Conservation (phyloP, 2,329 filamentous ascomycete genomes). For the Cercospora zeae-maydis region DNA sequence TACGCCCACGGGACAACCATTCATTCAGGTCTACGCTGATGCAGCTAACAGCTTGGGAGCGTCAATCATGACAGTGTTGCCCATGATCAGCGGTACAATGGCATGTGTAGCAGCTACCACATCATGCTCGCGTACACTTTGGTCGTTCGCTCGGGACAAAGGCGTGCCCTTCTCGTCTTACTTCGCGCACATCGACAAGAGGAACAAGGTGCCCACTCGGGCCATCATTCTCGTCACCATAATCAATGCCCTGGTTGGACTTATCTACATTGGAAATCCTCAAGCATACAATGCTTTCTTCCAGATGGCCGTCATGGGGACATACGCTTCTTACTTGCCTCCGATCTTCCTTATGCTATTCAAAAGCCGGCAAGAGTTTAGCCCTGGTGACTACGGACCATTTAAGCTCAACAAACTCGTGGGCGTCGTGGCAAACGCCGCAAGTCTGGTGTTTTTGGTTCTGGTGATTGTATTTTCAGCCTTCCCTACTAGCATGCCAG, state of each 20-base stretch:
- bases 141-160: slow-evolving; percentile 30
- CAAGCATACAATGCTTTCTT: slow-evolving; percentile 46
- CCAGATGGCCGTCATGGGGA: neutral
- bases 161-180: slow-evolving; percentile 27
- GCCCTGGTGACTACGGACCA: neutral
- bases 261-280: slow-evolving; percentile 53
- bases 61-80: slow-evolving; percentile 32
- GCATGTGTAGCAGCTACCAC: slow-evolving; percentile 37
- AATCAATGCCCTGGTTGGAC: slow-evolving; percentile 38
- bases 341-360: neutral
- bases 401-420: neutral
- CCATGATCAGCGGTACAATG: slow-evolving; percentile 35
- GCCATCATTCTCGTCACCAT: slow-evolving; percentile 15
- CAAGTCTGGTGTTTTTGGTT: neutral
- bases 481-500: neutral
- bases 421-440: neutral
- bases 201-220: slow-evolving; percentile 11
- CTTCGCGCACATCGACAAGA: slow-evolving; percentile 18
- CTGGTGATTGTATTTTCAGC: neutral
- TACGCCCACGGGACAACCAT: slow-evolving; percentile 29
- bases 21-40: slow-evolving; percentile 38
- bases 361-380: neutral
- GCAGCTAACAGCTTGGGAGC: slow-evolving; percentile 29
- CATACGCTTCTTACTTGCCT: neutral
- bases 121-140: slow-evolving; percentile 40